Conservation (phyloP, 2,329 filamentous ascomycete genomes). For the Colletotrichum sojae region DNA sequence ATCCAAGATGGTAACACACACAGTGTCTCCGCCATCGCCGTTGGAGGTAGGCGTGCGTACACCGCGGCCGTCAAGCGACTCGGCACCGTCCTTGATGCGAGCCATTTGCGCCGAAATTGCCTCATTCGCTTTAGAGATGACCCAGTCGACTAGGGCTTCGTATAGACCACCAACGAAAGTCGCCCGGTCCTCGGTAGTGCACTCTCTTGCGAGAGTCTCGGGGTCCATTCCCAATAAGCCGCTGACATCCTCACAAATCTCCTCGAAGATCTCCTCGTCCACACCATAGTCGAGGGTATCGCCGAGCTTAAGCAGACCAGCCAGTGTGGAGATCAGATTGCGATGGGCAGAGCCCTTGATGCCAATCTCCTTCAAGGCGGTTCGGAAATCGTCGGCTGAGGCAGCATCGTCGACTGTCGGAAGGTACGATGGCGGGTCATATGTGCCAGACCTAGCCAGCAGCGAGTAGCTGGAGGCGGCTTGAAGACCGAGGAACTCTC, state of each 20-base stretch:
- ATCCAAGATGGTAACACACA: conserved; percentile 90
- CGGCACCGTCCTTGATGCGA: conserved; percentile 74
- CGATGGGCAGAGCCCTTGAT: conserved; percentile 90
- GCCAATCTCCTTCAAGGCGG: conserved; percentile 89
- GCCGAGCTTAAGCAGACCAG: conserved; percentile 90
- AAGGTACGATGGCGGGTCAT: conserved; percentile 87
- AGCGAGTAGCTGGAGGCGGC: conserved; percentile 82
- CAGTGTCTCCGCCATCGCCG: conserved; percentile 84
- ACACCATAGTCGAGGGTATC: conserved; percentile 89
- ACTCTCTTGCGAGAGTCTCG: conserved; percentile 82
- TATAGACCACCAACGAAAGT: conserved; percentile 90
- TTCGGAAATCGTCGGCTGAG: conserved; percentile 91
- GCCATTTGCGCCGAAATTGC: conserved; percentile 84
- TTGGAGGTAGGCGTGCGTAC: conserved; percentile 75
- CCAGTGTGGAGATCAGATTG: conserved; percentile 87
- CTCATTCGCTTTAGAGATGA: conserved; percentile 89
- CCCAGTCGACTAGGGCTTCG: conserved; percentile 95
- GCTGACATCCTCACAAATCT: conserved; percentile 91
- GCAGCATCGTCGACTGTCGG: conserved; percentile 94
- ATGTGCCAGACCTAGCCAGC: conserved; percentile 87
- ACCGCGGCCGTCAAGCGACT: conserved; percentile 75
- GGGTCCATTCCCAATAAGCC: conserved; percentile 89
- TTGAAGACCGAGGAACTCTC: conserved; percentile 88
- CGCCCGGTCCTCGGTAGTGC: conserved; percentile 86
- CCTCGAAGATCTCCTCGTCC: conserved; percentile 86